Evolutionary conservation across 2,329 filamentous ascomycete species (phyloP).

Genomic region (Didymosphaeria variabile): DNA sequence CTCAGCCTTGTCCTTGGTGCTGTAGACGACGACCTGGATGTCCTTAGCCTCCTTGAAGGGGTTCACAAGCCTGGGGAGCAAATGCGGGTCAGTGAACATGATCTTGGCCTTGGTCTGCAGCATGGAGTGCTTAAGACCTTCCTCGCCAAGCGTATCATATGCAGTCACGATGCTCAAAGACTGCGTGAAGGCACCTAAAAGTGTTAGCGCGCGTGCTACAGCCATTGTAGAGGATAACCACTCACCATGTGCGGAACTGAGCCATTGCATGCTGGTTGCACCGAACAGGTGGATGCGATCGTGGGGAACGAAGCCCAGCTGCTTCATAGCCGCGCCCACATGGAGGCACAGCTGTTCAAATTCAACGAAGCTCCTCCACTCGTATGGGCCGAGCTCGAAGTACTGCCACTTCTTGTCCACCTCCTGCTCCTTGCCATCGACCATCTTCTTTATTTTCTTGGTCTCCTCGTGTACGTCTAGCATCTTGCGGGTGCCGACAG

Average conservation of each 20-base stretch:
- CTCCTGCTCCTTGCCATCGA: slow-evolving; percentile 80
- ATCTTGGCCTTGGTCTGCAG: slow-evolving; percentile 80
- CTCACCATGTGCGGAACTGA: slow-evolving; percentile 77
- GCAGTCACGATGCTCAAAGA: slow-evolving; percentile 92
- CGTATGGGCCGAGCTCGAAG: slow-evolving; percentile 82
- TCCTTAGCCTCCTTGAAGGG: slow-evolving; percentile 65
- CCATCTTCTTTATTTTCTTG: slow-evolving; percentile 88
- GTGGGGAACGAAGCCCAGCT: slow-evolving; percentile 72
- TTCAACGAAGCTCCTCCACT: slow-evolving; percentile 80
- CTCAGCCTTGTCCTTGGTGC: slow-evolving; percentile 62
- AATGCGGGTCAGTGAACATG: slow-evolving; percentile 87
- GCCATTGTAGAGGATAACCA: slow-evolving; percentile 9
- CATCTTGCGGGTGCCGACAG: slow-evolving; percentile 73
- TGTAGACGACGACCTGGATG: slow-evolving; percentile 67
- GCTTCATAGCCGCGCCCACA: slow-evolving; percentile 76
- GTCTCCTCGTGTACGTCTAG: slow-evolving; percentile 81
- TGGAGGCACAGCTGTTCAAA: slow-evolving; percentile 76
- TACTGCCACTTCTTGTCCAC: slow-evolving; percentile 92
- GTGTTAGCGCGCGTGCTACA: slow-evolving; percentile 21
- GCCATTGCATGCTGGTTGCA: slow-evolving; percentile 83
- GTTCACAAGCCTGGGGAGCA: slow-evolving; percentile 64
- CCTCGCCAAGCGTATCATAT: slow-evolving; percentile 89
- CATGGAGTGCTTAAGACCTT: slow-evolving; percentile 86
- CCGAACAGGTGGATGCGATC: slow-evolving; percentile 84
- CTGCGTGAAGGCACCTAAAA: slow-evolving; percentile 73